These are phyloP conservation scores for Claviceps quebecensis DNA, from an alignment of 2,329 filamentous ascomycete genomes.

Conservation along the genomic window DNA sequence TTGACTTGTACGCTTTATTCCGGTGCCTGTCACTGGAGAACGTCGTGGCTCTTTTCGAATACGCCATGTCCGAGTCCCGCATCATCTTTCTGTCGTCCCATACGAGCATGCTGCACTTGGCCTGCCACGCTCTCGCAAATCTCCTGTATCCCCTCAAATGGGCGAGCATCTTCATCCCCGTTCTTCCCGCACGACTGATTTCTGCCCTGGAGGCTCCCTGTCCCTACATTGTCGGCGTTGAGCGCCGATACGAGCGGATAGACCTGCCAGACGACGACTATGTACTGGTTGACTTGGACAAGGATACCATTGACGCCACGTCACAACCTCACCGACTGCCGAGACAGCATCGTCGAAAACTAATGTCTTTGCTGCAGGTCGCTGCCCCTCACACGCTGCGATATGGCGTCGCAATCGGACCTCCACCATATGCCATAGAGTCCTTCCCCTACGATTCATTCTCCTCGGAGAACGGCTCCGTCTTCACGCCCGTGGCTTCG, in stretches of 20 bases:
- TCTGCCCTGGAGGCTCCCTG: slow-evolving; percentile 90
- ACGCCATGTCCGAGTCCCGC: slow-evolving; percentile 79
- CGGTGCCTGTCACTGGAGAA: slow-evolving; percentile 81
- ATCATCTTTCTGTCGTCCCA: slow-evolving; percentile 95
- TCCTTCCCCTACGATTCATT: slow-evolving; percentile 85
- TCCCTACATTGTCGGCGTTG: slow-evolving; percentile 92
- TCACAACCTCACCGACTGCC: slow-evolving; percentile 65
- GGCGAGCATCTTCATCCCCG: slow-evolving; percentile 86
- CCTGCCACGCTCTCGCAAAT: slow-evolving; percentile 72
- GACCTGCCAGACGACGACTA: slow-evolving; percentile 90
- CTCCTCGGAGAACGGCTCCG: slow-evolving; percentile 66
- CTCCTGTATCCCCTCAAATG: slow-evolving; percentile 84
- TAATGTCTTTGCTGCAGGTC: slow-evolving; percentile 73
- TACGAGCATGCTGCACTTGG: slow-evolving; percentile 89
- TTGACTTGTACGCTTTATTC: slow-evolving; percentile 87
- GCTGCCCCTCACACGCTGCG: slow-evolving; percentile 82
- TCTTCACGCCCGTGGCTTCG: slow-evolving; percentile 61
- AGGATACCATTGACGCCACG: slow-evolving; percentile 78
- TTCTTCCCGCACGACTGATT: slow-evolving; percentile 74
- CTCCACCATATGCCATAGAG: slow-evolving; percentile 85
- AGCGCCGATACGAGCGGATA: slow-evolving; percentile 75
- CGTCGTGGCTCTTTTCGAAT: slow-evolving; percentile 85
- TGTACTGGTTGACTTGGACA: slow-evolving; percentile 85
- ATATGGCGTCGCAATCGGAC: slow-evolving; percentile 75
- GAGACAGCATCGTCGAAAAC: slow-evolving; percentile 77